Conservation (phyloP, 2,329 filamentous ascomycete genomes). For the Zymoseptoria pseudotritici region DNA sequence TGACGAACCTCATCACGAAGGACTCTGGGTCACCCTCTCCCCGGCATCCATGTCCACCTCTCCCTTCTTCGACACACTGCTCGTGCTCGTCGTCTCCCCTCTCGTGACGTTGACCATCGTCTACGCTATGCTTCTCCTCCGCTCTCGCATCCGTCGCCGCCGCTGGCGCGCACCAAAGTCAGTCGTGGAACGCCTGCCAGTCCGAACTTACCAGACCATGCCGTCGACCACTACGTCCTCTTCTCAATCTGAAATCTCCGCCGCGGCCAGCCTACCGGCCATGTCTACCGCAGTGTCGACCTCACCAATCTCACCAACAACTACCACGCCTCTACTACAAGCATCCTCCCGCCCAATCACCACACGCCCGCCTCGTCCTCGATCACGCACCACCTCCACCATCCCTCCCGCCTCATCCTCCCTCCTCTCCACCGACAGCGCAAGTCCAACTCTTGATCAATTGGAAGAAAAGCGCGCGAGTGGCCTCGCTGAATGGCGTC, state of each 20-base stretch:
- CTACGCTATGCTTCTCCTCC: conserved; percentile 77
- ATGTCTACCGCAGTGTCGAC: neutral
- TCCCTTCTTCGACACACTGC: conserved; percentile 89
- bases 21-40: conserved; percentile 93
- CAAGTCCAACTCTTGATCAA: conserved; percentile 28
- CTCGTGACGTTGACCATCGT: conserved; percentile 88
- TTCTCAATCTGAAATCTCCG: conserved; percentile 22
- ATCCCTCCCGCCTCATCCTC: conserved; percentile 34
- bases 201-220: conserved; percentile 90
- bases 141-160: conserved; percentile 78
- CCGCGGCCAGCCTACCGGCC: conserved; percentile 13
- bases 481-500: conserved; percentile 46
- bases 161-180: conserved; percentile 97
- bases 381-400: conserved; percentile 59
- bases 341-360: conserved; percentile 15
- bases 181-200: conserved; percentile 86
- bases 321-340: conserved; percentile 73
- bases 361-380: conserved; percentile 46
- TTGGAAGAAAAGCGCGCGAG: conserved; percentile 48
- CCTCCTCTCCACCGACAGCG: conserved; percentile 20
- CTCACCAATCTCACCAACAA: conserved; percentile 3
- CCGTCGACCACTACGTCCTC: conserved; percentile 49
- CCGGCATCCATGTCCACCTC: conserved; percentile 80
- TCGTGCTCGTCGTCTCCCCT: conserved; percentile 94
- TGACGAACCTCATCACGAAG: conserved; percentile 49